These are phyloP conservation scores for Nepenthes mirabilis DNA, from an alignment of 148 eudicot species.

Conservation along the genomic window DNA sequence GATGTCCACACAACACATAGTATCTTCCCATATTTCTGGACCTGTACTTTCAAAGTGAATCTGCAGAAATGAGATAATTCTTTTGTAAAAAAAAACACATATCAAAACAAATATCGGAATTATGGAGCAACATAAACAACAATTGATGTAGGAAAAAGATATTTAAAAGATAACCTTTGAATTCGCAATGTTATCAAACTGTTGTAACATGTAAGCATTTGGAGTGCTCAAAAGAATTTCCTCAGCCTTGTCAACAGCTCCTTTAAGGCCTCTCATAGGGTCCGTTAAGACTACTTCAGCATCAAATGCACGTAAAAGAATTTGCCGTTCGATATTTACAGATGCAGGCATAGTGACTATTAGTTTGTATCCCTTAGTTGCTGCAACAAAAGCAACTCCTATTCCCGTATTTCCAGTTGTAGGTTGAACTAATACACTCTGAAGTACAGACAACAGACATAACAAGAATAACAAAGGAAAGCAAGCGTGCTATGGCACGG, in stretches of 20 bases:
- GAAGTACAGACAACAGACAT: neutral
- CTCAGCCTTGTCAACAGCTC: conserved; percentile 71
- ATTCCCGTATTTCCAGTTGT: conserved; percentile 69
- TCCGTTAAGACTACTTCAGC: conserved; percentile 60
- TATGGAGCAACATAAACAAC: neutral
- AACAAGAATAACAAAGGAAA: neutral
- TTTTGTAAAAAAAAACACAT: neutral
- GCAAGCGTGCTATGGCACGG: neutral
- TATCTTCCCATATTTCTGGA: conserved; percentile 82
- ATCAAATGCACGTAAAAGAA: conserved; percentile 59
- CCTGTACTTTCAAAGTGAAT: conserved; percentile 75
- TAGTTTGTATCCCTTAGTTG: conserved; percentile 50
- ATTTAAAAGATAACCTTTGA: conserved; percentile 33
- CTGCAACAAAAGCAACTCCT: conserved; percentile 59
- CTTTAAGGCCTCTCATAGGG: conserved; percentile 50
- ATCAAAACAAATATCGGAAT: neutral
- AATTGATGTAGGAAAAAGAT: neutral
- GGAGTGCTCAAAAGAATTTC: conserved; percentile 46
- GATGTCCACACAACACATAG: conserved; percentile 48
- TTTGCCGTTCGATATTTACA: conserved; percentile 45
- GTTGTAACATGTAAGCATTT: conserved; percentile 57
- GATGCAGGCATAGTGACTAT: conserved; percentile 62
- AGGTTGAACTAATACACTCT: conserved; percentile 63
- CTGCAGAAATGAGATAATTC: conserved; percentile 15
- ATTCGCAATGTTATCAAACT: conserved; percentile 61